phyloP scores from a whole-genome alignment of 805 yeast genomes.

The Jamesozyma lodderae region DNA sequence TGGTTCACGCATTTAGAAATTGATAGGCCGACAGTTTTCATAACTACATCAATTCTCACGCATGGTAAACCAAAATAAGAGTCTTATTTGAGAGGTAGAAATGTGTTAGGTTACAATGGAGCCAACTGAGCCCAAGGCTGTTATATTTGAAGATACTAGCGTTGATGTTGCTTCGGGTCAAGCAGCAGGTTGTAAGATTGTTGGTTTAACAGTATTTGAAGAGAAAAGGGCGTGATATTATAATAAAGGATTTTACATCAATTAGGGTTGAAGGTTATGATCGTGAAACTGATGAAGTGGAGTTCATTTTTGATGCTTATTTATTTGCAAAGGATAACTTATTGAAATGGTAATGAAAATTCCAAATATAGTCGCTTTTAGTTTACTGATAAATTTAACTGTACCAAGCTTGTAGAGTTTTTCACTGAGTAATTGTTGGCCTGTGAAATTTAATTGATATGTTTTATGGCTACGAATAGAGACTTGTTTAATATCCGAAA shows the following conservation, averaged over 20 bases:
- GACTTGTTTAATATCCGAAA: too few relatives aligned
- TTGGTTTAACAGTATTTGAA: slow-evolving; percentile 72
- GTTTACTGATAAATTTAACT: too few relatives aligned
- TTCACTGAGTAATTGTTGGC: too few relatives aligned
- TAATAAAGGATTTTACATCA: slow-evolving; percentile 60
- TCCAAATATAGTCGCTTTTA: too few relatives aligned
- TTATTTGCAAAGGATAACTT: slow-evolving; percentile 31
- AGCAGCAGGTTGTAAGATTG: slow-evolving; percentile 72
- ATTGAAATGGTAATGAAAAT: slow-evolving; percentile 30
- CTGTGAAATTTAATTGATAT: too few relatives aligned
- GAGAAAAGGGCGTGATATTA: slow-evolving; percentile 72
- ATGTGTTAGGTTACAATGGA: slow-evolving; percentile 31
- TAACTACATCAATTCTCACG: slow-evolving; percentile 71
- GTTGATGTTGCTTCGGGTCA: slow-evolving; percentile 80
- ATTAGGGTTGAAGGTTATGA: slow-evolving; percentile 51
- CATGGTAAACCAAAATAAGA: slow-evolving; percentile 82
- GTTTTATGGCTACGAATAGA: too few relatives aligned
- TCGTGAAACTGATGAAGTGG: slow-evolving; percentile 33
- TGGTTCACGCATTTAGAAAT: slow-evolving; percentile 64
- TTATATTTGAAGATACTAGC: slow-evolving; percentile 83
- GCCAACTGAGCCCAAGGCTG: slow-evolving; percentile 35
- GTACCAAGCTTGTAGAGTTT: too few relatives aligned
- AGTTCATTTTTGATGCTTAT: slow-evolving; percentile 32
- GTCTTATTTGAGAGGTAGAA: slow-evolving; percentile 57
- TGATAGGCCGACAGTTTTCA: slow-evolving; percentile 61